These are phyloP conservation scores for Sequoiadendron giganteum DNA, from an alignment of 75 land plant genomes.

Conservation along the genomic window DNA sequence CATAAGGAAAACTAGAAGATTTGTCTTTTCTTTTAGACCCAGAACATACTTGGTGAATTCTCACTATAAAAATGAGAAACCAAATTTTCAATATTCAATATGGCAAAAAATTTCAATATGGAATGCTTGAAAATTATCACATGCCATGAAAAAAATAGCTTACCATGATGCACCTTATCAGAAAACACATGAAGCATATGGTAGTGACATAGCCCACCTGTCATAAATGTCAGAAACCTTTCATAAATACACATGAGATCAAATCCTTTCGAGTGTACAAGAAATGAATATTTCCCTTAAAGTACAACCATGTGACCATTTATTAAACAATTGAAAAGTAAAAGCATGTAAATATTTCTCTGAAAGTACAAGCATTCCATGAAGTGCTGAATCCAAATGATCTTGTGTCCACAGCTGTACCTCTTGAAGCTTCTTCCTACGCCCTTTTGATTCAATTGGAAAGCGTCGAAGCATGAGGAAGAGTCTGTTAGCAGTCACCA, in stretches of 20 bases:
- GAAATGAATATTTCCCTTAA: not conserved
- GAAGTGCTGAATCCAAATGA: not conserved
- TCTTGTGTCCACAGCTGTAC: slow-evolving; percentile 18
- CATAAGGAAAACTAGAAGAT: not conserved
- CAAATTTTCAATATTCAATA: not conserved
- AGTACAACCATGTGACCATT: not conserved
- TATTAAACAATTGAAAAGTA: not conserved
- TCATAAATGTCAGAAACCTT: not conserved
- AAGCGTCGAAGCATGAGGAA: slow-evolving; percentile 81
- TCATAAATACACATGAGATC: not conserved
- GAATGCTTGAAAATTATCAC: not conserved
- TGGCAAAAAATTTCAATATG: not conserved
- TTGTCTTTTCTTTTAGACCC: not conserved
- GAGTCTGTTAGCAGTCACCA: slow-evolving; percentile 37
- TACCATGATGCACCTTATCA: slow-evolving; percentile 90
- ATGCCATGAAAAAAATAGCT: slow-evolving; percentile 19
- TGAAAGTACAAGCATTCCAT: not conserved
- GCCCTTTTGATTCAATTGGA: slow-evolving; percentile 87
- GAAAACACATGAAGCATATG: slow-evolving; percentile 89
- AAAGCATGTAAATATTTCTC: not conserved
- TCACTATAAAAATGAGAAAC: not conserved
- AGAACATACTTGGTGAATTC: not conserved
- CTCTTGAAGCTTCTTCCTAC: slow-evolving; percentile 80
- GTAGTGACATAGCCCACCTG: slow-evolving; percentile 97
- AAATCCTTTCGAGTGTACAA: not conserved